Evolutionary conservation across 164 flowering plant genomes (phyloP), one percentile per base, ranked within the genome.

Genomic region (Tetrastigma voinierianum): DNA sequence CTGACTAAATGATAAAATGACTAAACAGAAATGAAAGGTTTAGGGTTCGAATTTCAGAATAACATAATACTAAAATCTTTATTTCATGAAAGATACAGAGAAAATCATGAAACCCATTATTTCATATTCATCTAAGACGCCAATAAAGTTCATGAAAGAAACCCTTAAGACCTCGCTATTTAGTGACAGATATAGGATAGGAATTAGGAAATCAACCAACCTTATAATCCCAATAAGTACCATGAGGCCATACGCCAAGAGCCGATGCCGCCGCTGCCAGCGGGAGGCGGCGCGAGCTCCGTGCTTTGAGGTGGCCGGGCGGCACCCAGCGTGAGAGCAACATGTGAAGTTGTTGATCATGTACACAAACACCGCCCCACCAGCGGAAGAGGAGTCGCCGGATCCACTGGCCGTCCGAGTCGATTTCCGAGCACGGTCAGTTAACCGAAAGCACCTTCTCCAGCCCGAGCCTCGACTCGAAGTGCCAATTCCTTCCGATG

Each of bases 161-260:
- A n/a, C n/a, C n/a, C n/a, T n/a, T n/a, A 4, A 51, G 11, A 51
- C 16, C 9, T 4, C 17, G 17, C n/a, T 10, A 6, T 10, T 4
- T 10, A 10, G 55, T 10, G n/a, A 51, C 55, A 51, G n/a, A 17
- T 51, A 51, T 10, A 15, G n/a, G 4, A 4, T 51, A 51, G 23
- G 9, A n/a, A n/a, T n/a, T n/a, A n/a, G n/a, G n/a, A n/a, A n/a
- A n/a, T n/a, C n/a, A n/a, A n/a, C n/a, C n/a, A n/a, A n/a, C n/a
- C n/a, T n/a, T n/a, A n/a, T n/a, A n/a, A n/a, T 25, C 40, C 6
- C 6, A 25, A 4, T 4, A 25, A 7, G 20, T n/a, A 4, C 7
- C 83, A 84, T 80, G 63, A 82, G 79, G 64, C 87, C 87, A 46
- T 77, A 84, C 54, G 87, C 80, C 51, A 81, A 72, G 66, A 81